Evolutionary conservation across 164 flowering plant species (phyloP).

Genomic region (Tetrastigma voinierianum): DNA sequence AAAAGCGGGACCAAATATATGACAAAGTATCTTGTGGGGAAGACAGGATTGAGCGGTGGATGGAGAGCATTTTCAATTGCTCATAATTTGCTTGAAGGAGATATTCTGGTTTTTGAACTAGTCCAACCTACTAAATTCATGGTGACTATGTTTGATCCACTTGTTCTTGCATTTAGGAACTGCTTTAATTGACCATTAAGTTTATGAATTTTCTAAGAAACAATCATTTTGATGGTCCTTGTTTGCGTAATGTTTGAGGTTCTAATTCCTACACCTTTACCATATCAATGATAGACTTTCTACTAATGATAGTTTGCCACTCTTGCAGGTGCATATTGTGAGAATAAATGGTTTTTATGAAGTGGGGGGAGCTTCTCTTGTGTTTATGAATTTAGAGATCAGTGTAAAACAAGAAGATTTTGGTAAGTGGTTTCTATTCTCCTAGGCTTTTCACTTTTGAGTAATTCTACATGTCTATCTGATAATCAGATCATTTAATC

Average conservation of each 20-base stretch:
- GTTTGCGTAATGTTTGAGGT: too few relatives aligned
- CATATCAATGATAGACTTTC: too few relatives aligned
- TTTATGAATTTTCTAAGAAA: too few relatives aligned
- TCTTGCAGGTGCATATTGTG: constrained; percentile 41
- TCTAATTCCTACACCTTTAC: too few relatives aligned
- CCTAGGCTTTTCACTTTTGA: background rate
- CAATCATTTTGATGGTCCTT: too few relatives aligned
- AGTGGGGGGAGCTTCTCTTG: constrained; percentile 34
- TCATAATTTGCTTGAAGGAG: constrained; percentile 29
- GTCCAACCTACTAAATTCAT: constrained; percentile 21
- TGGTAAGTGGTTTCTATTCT: constrained; percentile 18
- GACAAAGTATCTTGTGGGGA: constrained; percentile 16
- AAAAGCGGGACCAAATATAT: constrained; percentile 18
- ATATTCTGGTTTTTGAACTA: constrained; percentile 31
- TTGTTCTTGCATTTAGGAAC: too few relatives aligned
- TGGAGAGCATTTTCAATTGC: constrained; percentile 33
- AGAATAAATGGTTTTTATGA: constrained; percentile 30
- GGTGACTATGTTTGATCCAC: constrained; percentile 17
- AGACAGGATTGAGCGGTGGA: constrained; percentile 32
- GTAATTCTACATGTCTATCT: too few relatives aligned
- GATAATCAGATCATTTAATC: too few relatives aligned
- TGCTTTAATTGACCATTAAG: too few relatives aligned
- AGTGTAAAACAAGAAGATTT: constrained; percentile 10
- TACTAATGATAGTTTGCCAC: background rate
- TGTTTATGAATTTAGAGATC: constrained; percentile 23